A percentile compares a stretch with the other conserved stretches of the same genome.
Conservation (phyloP, 2,329 filamentous ascomycete species). For the Hirsutella minnesotensis region DNA sequence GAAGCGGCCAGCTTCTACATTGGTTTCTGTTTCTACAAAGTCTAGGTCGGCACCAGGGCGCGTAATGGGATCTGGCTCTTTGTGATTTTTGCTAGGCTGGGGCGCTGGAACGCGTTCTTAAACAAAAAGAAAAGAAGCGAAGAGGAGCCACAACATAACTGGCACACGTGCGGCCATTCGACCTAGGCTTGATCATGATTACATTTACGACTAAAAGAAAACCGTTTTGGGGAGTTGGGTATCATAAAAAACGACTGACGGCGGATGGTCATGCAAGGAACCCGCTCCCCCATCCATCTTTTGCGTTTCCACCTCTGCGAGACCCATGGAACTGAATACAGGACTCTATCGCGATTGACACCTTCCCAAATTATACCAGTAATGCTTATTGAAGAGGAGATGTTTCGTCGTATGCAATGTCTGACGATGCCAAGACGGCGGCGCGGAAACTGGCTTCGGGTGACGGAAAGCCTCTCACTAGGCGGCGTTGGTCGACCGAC, state of each 20-base stretch:
- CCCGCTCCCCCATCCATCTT: not conserved
- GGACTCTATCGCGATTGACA: too few relatives aligned
- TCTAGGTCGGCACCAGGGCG: slow-evolving; percentile 31
- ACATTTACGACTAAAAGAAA: not conserved
- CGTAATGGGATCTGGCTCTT: too few relatives aligned
- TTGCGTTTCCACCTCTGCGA: not conserved
- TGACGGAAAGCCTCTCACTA: slow-evolving; percentile 11
- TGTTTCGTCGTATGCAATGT: too few relatives aligned
- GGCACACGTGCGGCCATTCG: too few relatives aligned
- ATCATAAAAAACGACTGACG: slow-evolving; percentile 16
- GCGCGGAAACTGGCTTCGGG: too few relatives aligned
- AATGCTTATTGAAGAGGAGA: slow-evolving; percentile 3
- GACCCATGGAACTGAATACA: too few relatives aligned
- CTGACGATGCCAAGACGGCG: too few relatives aligned
- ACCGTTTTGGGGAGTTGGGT: slow-evolving; percentile 13
- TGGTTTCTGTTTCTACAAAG: slow-evolving; percentile 95
- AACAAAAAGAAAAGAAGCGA: too few relatives aligned
- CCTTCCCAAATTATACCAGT: not conserved
- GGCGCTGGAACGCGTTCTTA: too few relatives aligned
- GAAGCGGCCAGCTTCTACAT: slow-evolving; percentile 88
- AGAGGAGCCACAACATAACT: too few relatives aligned
- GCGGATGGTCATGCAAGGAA: slow-evolving; percentile 10
- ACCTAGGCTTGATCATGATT: not conserved
- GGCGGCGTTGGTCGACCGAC: slow-evolving; percentile 38
- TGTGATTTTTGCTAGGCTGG: too few relatives aligned